These are phyloP conservation scores for Tardiomyces digboiensis DNA, from an alignment of 1,139 yeast species.

Conservation along the genomic window DNA sequence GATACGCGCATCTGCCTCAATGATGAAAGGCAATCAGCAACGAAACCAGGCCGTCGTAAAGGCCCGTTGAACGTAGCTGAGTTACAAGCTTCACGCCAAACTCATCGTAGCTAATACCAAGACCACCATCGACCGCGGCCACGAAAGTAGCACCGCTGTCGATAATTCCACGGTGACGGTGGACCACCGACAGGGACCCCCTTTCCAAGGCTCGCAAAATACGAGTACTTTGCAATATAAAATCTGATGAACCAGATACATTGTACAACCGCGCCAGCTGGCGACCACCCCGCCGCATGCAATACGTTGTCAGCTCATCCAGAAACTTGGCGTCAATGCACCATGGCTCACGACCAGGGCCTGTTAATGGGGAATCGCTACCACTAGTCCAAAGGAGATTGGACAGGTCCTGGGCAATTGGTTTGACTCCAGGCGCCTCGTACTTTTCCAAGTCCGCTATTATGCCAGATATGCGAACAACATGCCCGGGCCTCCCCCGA, in stretches of 20 bases:
- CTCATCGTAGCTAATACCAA: background rate
- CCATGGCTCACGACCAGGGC: background rate
- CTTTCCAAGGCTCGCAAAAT: background rate
- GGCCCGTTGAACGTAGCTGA: background rate
- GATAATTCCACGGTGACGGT: background rate
- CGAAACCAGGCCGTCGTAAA: background rate
- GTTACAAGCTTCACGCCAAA: background rate
- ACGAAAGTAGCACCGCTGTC: background rate
- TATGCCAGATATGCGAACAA: background rate
- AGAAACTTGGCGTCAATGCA: background rate
- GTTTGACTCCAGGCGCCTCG: background rate
- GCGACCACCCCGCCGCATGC: background rate
- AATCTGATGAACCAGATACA: background rate
- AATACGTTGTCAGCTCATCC: background rate
- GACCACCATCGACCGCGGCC: background rate
- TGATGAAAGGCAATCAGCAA: background rate
- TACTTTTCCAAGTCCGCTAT: background rate
- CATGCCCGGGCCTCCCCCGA: background rate
- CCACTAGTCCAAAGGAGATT: background rate
- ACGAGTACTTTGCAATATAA: background rate
- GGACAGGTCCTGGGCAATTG: background rate
- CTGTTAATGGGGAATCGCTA: background rate
- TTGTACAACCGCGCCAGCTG: background rate
- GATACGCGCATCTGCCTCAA: no score
- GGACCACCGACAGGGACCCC: background rate